Percentiles rank a stretch among this genome's conserved stretches.
These are phyloP conservation scores for Globisporangium acanthophoron DNA, from an alignment of 352 stramenopile genomes.

Conservation along the genomic window DNA sequence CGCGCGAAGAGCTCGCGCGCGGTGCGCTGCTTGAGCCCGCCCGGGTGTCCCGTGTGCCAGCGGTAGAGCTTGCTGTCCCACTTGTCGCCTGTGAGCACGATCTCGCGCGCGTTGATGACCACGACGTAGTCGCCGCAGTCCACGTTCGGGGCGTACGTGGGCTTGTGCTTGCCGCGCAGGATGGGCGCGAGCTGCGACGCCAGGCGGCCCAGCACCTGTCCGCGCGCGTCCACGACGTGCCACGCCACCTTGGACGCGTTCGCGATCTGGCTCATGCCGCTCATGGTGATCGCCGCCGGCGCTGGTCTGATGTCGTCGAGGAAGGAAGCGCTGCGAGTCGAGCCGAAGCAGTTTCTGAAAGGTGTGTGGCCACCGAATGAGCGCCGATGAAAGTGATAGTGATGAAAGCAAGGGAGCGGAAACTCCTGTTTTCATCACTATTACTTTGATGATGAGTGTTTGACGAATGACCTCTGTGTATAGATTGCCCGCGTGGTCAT, in stretches of 20 bases:
- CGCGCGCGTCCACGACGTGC: slow-evolving; percentile 96
- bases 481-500: too few species aligned
- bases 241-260: slow-evolving; percentile 85
- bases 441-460: too few species aligned
- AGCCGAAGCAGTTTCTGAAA: too few species aligned
- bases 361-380: too few species aligned
- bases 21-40: slow-evolving; percentile 93
- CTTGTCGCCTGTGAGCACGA: slow-evolving; percentile 96
- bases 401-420: too few species aligned
- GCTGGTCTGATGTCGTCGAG: too few species aligned
- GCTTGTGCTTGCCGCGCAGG: slow-evolving; percentile 98
- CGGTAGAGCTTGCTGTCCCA: slow-evolving; percentile 97
- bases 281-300: background rate
- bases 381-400: too few species aligned
- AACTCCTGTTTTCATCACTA: too few species aligned
- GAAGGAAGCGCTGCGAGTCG: too few species aligned
- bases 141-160: slow-evolving; percentile 96
- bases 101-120: slow-evolving; percentile 94
- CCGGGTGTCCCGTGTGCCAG: slow-evolving; percentile 98
- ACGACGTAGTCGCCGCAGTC: slow-evolving; percentile 98
- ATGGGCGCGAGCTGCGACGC: slow-evolving; percentile 95
- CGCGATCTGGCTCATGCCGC: slow-evolving; percentile 77
- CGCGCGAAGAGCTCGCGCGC: slow-evolving; percentile 93
- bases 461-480: too few species aligned
- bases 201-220: slow-evolving; percentile 95